These are phyloP conservation scores for Penicillium expansum DNA, from an alignment of 2,329 filamentous ascomycete genomes.

Conservation along the genomic window DNA sequence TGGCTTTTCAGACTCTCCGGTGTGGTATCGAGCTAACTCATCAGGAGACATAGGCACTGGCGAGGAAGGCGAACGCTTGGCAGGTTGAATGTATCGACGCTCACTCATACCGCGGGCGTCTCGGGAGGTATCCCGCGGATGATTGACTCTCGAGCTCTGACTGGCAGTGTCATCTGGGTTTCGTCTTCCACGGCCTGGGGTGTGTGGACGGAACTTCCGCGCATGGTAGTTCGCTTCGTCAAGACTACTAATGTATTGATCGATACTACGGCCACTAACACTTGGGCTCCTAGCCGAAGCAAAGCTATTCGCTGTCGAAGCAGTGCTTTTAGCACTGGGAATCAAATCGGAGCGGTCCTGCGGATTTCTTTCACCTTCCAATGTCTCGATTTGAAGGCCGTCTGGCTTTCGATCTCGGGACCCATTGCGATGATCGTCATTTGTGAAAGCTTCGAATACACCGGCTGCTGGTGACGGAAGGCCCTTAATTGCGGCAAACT, in stretches of 20 bases:
- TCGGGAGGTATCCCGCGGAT: constrained; percentile 61
- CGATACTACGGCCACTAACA: constrained; percentile 64
- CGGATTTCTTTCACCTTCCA: constrained; percentile 53
- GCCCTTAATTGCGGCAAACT: constrained; percentile 53
- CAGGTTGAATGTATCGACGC: constrained; percentile 67
- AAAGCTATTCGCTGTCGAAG: constrained; percentile 46
- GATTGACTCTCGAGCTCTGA: constrained; percentile 50
- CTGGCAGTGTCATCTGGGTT: constrained; percentile 45
- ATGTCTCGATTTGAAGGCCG: constrained; percentile 65
- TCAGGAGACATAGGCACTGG: constrained; percentile 93
- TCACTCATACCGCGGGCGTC: constrained; percentile 64
- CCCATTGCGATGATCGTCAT: constrained; percentile 55
- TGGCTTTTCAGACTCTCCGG: constrained; percentile 45
- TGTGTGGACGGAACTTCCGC: constrained; percentile 47
- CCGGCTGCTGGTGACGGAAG: constrained; percentile 68
- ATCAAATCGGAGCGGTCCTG: constrained; percentile 55
- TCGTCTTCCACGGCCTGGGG: constrained; percentile 53
- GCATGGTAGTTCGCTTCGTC: constrained; percentile 70
- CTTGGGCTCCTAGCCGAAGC: constrained; percentile 55
- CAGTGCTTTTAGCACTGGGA: constrained; percentile 41
- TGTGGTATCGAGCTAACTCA: constrained; percentile 57
- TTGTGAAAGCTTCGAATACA: constrained; percentile 61
- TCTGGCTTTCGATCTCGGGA: constrained; percentile 77
- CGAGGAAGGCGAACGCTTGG: constrained; percentile 85
- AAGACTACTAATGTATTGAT: constrained; percentile 83